A percentile compares a stretch with the other conserved stretches of the same genome.
Conservation (phyloP, 1,284 basidiomycete species). For the Heterobasidion occidentale region DNA sequence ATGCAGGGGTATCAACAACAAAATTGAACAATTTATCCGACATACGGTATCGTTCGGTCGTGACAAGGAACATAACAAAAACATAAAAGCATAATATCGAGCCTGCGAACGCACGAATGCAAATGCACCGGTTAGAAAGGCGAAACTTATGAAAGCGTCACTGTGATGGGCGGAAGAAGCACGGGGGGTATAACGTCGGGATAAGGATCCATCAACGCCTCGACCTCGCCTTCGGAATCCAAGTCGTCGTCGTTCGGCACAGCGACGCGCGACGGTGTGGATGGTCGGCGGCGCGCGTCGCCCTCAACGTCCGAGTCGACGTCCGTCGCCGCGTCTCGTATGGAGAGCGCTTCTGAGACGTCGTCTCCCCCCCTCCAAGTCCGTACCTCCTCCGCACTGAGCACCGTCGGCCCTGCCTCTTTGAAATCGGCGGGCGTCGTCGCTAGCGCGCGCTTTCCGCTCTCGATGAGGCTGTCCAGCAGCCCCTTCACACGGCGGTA, state of each 20-base stretch:
- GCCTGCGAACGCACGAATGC: not conserved
- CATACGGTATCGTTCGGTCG: not conserved
- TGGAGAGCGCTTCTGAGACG: not conserved
- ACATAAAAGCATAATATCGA: not conserved
- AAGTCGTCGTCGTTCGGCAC: conserved; percentile 16
- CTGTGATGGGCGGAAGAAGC: conserved; percentile 31
- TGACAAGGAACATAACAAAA: not conserved
- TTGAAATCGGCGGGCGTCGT: conserved; percentile 43
- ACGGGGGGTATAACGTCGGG: conserved; percentile 15
- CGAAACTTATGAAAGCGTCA: conserved; percentile 26
- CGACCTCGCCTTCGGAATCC: conserved; percentile 28
- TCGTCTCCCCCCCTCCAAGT: conserved; percentile 37
- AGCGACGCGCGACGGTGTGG: conserved; percentile 26
- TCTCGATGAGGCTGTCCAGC: conserved; percentile 56
- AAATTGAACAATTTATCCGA: not conserved
- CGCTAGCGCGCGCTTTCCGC: conserved; percentile 56
- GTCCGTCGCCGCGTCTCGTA: conserved; percentile 9
- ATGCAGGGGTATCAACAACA: conserved; percentile 10
- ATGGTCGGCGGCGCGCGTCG: conserved; percentile 15
- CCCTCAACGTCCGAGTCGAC: conserved; percentile 14
- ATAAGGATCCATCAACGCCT: conserved; percentile 22
- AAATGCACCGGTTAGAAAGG: conserved; percentile 10
- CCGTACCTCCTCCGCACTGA: conserved; percentile 61
- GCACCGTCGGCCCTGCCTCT: conserved; percentile 51
- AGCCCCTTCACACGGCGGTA: conserved; percentile 53